Evolutionary conservation across 2,329 filamentous ascomycete species (phyloP), one percentile per base, ranked within the genome.

Genomic region (Cladophialophora bantiana): DNA sequence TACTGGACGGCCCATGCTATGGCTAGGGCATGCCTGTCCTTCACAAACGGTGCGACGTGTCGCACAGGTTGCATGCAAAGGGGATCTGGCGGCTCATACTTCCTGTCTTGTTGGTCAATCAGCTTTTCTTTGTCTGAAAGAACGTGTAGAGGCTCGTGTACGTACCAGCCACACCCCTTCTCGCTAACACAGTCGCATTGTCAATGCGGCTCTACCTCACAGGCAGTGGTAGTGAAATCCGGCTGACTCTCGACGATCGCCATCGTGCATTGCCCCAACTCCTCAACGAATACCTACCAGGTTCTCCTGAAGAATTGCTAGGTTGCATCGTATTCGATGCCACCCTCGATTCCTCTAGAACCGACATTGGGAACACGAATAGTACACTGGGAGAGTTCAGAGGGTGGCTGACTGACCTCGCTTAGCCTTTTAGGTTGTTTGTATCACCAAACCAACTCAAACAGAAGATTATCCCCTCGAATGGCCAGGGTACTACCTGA

Each of bases 81-180:
- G 65, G 40, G 38, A 38, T 54, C 40, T 56, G 65, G 56, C 48
- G 36, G 45, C 50, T 59, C 52, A 34, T 53, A 20, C n/a, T 53
- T 15, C 45, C 26, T 52, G 59, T 53, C 42, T 48, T n/a, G 40
- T 55, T 12, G 15, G 54, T n/a, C 48, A 58, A 32, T 59, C 48
- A 35, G 59, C 59, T 54, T 53, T 63, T 55, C 62, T 64, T 68
- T 68, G 66, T 68, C 55, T 68, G 66, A 53, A 62, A 56, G 36
- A 59, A 32, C 32, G 15, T 48, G 48, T 36, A 55, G 55, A 42
- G 58, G 31, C 20, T 58, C 61, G 42, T 31, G 59, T 31, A 45
- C 40, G 57, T 54, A 65, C 53, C 63, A 38, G 38, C 53, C 55
- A 55, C 38, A 58, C 12, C 61, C 57, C 57, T 38, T 52, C 59